Base-by-base conservation (phyloP, 192 early-diverging fungal species). In the Podochytrium sp. region DNA sequence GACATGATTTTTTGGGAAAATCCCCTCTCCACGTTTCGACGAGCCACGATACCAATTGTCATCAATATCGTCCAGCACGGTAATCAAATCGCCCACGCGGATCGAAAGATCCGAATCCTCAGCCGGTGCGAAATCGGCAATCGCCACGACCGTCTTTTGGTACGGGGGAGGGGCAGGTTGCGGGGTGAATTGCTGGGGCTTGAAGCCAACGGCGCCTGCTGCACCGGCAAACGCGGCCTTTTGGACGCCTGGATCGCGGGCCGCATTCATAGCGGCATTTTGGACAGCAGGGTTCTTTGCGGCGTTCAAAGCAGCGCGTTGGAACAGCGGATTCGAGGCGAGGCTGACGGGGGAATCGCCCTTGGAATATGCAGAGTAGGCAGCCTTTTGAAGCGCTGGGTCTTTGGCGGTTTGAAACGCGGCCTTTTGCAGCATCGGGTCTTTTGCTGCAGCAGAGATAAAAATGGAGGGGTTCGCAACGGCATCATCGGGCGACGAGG, bases 1-100 rank as follows among this genome's bases (percentile, higher is more conserved):
- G 6, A 61, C 62, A 37, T 73, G 49, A 39, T 65, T 73, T 33
- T 73, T 73, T 40, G 71, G 71, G 41, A 64, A 65, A 18, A 73
- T 73, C 7, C 71, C 71, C 7, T 16, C 29, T 12, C 62, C 62
- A 14, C 34, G 34, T 30, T n/a, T 38, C 10, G 23, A 30, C 1
- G 30, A 18, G 0, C 71, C 62, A 7, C 62, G 58, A 38, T 73
- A 73, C 71, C 71, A 69, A 29, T 69, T 69, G 35, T 52, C 66
- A 35, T 69, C 66, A 56, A 69, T 56, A 33, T 69, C 66, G 16
- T 73, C 62, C 18, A 65, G 35, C 29, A 73, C 71, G 10, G 71
- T 73, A 20, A 73, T 65, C 27, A 73, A 7, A 47, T 73, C 71
- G 14, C 71, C 71, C 10, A 27, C 32, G 29, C 49, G 25, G 3